Conservation (phyloP, 768 basidiomycete species). For the Russula sp. region DNA sequence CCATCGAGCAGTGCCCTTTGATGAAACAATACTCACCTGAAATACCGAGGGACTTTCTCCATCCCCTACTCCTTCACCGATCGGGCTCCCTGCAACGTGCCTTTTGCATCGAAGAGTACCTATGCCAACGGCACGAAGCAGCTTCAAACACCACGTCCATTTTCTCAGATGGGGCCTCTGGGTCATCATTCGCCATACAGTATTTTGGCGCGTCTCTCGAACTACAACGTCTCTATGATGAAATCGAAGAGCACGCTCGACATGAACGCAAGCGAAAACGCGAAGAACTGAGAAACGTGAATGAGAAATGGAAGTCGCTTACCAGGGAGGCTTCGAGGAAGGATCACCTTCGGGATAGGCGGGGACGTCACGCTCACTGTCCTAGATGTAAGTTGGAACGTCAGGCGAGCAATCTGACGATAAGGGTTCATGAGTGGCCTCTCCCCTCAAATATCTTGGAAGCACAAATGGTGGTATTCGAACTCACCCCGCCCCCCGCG, state of each 20-base stretch:
- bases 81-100: not conserved
- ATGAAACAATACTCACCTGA: slow-evolving; percentile 42
- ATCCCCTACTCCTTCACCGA: slow-evolving; percentile 38
- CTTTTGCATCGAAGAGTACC: not conserved
- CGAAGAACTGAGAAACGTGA: not conserved
- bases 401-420: not conserved
- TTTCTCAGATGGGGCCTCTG: not conserved
- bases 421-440: slow-evolving; percentile 16
- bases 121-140: not conserved
- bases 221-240: not conserved
- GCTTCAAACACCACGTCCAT: not conserved
- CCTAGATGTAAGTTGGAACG: not conserved
- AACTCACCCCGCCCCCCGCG: not conserved
- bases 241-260: not conserved
- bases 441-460: not conserved
- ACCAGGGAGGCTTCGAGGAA: not conserved
- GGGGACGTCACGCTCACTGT: not conserved
- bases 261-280: not conserved
- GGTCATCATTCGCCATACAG: slow-evolving; percentile 8
- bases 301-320: not conserved
- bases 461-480: slow-evolving; percentile 12
- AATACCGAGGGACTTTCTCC: slow-evolving; percentile 34
- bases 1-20: slow-evolving; percentile 33
- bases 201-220: slow-evolving; percentile 2
- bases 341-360: not conserved